These are phyloP conservation scores for Aspergillus fumigatus DNA, from an alignment of 2,329 filamentous ascomycete species.

Conservation along the genomic window DNA sequence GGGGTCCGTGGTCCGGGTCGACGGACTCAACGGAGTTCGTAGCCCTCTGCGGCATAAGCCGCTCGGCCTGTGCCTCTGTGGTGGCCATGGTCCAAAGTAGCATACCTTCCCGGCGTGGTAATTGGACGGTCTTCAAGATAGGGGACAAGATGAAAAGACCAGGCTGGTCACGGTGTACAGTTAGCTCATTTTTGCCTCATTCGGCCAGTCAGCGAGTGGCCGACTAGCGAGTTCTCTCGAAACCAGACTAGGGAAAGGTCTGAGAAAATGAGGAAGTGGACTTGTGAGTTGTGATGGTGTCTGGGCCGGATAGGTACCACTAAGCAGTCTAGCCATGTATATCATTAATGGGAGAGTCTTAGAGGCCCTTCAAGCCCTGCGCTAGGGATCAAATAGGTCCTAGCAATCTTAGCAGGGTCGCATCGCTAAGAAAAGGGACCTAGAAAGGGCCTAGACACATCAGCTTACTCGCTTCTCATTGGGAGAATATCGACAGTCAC, in stretches of 20 bases:
- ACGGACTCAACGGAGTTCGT: too few species aligned
- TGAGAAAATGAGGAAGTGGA: neutral
- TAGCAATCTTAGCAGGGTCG: neutral
- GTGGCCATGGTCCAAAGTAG: neutral
- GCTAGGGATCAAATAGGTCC: neutral
- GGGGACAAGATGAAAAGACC: neutral
- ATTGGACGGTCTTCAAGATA: neutral
- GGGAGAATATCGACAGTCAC: too few species aligned
- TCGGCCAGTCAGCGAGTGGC: neutral
- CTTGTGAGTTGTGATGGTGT: neutral
- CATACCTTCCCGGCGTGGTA: neutral
- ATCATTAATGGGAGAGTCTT: neutral
- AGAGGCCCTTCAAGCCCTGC: neutral
- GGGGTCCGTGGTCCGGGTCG: neutral
- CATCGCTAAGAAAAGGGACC: neutral
- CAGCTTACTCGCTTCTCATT: neutral
- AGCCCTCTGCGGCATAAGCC: too few species aligned
- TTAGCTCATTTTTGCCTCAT: neutral
- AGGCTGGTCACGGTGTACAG: neutral
- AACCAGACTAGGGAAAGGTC: neutral
- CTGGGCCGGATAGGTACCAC: too few species aligned
- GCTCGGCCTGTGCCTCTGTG: too few species aligned
- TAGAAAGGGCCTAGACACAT: neutral
- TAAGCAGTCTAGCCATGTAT: neutral
- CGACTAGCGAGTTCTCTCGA: neutral